These are phyloP conservation scores for Neonectria hederae DNA, from an alignment of 2,329 filamentous ascomycete species.

Conservation along the genomic window DNA sequence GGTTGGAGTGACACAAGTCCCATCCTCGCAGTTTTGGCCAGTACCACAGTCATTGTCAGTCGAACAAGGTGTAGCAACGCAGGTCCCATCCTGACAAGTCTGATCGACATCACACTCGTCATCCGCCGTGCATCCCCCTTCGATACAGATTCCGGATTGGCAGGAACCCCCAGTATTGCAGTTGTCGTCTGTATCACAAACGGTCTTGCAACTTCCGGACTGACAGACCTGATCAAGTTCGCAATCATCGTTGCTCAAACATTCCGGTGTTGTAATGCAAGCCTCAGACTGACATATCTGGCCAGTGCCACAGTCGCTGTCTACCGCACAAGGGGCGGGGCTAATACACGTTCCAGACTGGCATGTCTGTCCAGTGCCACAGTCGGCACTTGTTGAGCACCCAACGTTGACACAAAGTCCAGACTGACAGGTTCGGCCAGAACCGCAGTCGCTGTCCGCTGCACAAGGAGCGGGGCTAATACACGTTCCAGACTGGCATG, in stretches of 20 bases:
- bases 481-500: slow-evolving; percentile 3
- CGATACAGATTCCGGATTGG: neutral
- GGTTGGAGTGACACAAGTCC: neutral
- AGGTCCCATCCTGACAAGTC: neutral
- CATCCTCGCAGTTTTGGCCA: neutral
- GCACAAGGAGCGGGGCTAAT: neutral
- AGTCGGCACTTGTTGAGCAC: neutral
- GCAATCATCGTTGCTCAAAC: neutral
- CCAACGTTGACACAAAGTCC: neutral
- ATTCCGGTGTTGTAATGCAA: neutral
- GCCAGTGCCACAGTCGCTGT: neutral
- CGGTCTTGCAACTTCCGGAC: neutral
- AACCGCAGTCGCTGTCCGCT: neutral
- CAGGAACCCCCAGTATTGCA: neutral
- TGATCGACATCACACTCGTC: neutral
- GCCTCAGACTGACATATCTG: neutral
- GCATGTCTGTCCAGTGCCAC: neutral
- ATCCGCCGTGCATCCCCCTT: neutral
- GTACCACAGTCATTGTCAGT: neutral
- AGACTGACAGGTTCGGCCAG: neutral
- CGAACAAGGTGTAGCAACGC: neutral
- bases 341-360: too few relatives aligned
- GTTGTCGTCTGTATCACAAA: neutral
- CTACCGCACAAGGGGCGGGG: too few relatives aligned
- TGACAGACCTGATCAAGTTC: neutral